Evolutionary conservation across 306 rosid species (phyloP).

Genomic region (Mimosa bimucronata): DNA sequence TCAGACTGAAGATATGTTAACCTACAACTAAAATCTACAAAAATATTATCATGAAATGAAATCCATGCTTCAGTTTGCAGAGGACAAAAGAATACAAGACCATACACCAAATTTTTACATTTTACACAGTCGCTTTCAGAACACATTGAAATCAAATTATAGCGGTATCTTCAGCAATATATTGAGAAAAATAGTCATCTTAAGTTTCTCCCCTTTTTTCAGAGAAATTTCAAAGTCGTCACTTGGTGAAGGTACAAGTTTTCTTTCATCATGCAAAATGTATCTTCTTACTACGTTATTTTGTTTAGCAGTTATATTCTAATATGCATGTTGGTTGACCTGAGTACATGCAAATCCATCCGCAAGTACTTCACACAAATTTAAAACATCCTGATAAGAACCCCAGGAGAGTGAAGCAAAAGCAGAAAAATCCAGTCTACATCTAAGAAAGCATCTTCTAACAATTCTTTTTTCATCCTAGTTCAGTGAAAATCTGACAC

Average conservation of each 20-base stretch:
- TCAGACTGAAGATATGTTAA: constrained; percentile 21
- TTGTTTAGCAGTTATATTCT: constrained; percentile 14
- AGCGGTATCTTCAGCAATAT: neutral
- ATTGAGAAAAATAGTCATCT: neutral
- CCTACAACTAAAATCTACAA: neutral
- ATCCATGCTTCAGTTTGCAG: neutral
- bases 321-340: neutral
- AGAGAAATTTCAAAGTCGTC: neutral
- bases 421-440: constrained; percentile 20
- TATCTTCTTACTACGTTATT: constrained; percentile 20
- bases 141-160: neutral
- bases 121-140: neutral
- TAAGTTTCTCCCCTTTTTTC: neutral
- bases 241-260: neutral
- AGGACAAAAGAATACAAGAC: neutral
- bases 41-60: neutral
- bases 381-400: constrained; percentile 15
- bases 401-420: neutral
- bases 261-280: neutral
- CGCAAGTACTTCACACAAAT: neutral
- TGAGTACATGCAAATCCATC: neutral
- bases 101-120: neutral
- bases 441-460: neutral
- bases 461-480: neutral
- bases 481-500: constrained; percentile 18